A percentile compares a stretch with the other conserved stretches of the same genome.
These are phyloP conservation scores for Entomortierella lignicola DNA, from an alignment of 192 early-diverging fungal species.

Conservation along the genomic window DNA sequence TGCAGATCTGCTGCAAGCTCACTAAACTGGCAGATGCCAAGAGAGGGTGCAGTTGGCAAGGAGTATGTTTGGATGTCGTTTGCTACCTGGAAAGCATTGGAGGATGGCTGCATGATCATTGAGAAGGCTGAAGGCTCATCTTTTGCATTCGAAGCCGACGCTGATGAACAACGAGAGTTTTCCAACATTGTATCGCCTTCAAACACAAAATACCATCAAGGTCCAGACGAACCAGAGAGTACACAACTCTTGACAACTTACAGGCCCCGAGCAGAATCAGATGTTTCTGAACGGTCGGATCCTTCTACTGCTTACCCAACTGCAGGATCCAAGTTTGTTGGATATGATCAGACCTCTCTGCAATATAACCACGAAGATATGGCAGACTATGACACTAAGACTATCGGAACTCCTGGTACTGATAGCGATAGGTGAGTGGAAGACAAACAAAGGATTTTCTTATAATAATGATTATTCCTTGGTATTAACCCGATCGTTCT, in stretches of 20 bases:
- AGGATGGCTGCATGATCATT: constrained; percentile 66
- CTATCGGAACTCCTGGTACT: constrained; percentile 22
- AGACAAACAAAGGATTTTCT: too few species aligned
- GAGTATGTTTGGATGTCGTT: constrained; percentile 73
- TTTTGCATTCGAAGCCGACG: constrained; percentile 45
- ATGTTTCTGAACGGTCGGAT: constrained; percentile 31
- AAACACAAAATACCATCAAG: background rate
- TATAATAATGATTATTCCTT: too few species aligned
- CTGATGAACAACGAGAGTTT: constrained; percentile 46
- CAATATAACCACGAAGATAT: background rate
- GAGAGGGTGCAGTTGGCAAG: constrained; percentile 63
- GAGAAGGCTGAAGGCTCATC: constrained; percentile 68
- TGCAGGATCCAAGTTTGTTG: constrained; percentile 13
- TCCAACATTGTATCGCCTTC: constrained; percentile 16
- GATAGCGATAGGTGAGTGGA: constrained; percentile 46
- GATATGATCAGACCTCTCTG: constrained; percentile 1
- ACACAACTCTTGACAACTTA: constrained; percentile 27
- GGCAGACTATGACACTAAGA: constrained; percentile 27
- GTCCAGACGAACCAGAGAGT: constrained; percentile 15
- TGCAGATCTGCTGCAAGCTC: constrained; percentile 7
- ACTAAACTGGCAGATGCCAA: constrained; percentile 57
- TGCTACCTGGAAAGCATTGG: constrained; percentile 70
- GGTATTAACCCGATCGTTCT: too few species aligned
- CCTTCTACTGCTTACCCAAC: constrained; percentile 19
- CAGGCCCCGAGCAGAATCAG: constrained; percentile 28